These are phyloP conservation scores for Tuber microsphaerosporum DNA, from an alignment of 495 filamentous ascomycete species.

Conservation along the genomic window DNA sequence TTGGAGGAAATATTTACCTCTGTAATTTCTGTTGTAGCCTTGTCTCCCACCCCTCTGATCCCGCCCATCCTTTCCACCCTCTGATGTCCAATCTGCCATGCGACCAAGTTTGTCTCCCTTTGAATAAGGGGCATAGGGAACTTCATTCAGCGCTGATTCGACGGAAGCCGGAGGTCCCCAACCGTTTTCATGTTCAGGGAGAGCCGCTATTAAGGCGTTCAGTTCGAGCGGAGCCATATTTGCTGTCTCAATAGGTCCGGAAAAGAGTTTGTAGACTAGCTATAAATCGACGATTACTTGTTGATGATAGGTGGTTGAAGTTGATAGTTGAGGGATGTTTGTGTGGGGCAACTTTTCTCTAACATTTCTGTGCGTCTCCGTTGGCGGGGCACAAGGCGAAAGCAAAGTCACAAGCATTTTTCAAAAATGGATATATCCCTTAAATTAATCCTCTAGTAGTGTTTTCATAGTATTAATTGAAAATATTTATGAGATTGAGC, in stretches of 20 bases:
- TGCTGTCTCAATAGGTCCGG: slow-evolving; percentile 1
- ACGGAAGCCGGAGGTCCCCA: slow-evolving; percentile 76
- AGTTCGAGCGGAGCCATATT: slow-evolving; percentile 38
- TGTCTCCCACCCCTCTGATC: slow-evolving; percentile 66
- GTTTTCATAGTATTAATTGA: not conserved
- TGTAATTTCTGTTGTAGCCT: slow-evolving; percentile 83
- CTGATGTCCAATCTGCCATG: slow-evolving; percentile 98
- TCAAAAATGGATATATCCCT: not conserved
- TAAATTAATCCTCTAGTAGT: not conserved
- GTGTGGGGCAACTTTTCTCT: slow-evolving; percentile 6
- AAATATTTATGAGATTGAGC: slow-evolving; percentile 18
- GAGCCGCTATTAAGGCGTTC: slow-evolving; percentile 48
- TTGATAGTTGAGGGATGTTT: not conserved
- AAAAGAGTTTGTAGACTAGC: not conserved
- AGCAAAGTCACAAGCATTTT: slow-evolving; percentile 32
- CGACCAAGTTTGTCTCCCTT: slow-evolving; percentile 97
- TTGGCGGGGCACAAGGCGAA: not conserved
- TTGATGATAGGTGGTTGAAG: not conserved
- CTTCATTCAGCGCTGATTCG: slow-evolving; percentile 83
- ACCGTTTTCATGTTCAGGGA: slow-evolving; percentile 56
- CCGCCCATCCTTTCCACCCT: slow-evolving; percentile 68
- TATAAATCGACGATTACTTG: not conserved
- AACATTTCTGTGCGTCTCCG: slow-evolving; percentile 2
- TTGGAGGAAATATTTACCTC: slow-evolving; percentile 55
- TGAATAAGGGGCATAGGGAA: slow-evolving; percentile 94